These are phyloP conservation scores for Noccaea bulbosa DNA, from an alignment of 345 rosid genomes.

Conservation along the genomic window DNA sequence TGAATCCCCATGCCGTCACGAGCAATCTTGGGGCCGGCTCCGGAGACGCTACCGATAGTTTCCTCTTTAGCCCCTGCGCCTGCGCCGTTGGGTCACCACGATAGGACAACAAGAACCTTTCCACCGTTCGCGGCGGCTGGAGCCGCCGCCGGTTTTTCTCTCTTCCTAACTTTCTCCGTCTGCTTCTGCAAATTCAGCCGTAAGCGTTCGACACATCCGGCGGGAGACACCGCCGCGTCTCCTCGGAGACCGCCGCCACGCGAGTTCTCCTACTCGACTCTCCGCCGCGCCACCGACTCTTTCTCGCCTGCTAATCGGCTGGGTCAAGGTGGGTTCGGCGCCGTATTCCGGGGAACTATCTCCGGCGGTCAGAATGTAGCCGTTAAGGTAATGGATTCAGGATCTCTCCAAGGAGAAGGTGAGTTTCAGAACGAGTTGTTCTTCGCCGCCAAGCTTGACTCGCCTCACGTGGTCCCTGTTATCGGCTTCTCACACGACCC, in stretches of 20 bases:
- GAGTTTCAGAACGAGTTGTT: conserved; percentile 95
- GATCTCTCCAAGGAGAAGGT: conserved; percentile 90
- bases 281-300: conserved; percentile 68
- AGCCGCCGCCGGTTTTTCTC: conserved; percentile 53
- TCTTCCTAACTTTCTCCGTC: conserved; percentile 48
- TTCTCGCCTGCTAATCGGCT: conserved; percentile 60
- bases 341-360: conserved; percentile 68
- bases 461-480: conserved; percentile 66
- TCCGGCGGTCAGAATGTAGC: conserved; percentile 53
- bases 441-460: conserved; percentile 73
- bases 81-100: conserved; percentile 26
- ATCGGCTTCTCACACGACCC: conserved; percentile 77
- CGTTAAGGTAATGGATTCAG: conserved; percentile 92
- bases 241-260: conserved; percentile 56
- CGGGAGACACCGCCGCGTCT: conserved; percentile 25
- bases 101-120: conserved; percentile 26
- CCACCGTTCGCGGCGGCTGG: conserved; percentile 42
- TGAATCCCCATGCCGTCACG: conserved; percentile 57
- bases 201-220: conserved; percentile 44
- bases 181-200: conserved; percentile 66
- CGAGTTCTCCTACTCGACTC: conserved; percentile 61
- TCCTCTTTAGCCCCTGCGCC: conserved; percentile 26
- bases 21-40: conserved; percentile 35
- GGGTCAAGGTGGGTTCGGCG: conserved; percentile 87
- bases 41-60: not conserved